Evolutionary conservation across 257 asterid genomes (phyloP).

Genomic region (Solanum raphanifolium): DNA sequence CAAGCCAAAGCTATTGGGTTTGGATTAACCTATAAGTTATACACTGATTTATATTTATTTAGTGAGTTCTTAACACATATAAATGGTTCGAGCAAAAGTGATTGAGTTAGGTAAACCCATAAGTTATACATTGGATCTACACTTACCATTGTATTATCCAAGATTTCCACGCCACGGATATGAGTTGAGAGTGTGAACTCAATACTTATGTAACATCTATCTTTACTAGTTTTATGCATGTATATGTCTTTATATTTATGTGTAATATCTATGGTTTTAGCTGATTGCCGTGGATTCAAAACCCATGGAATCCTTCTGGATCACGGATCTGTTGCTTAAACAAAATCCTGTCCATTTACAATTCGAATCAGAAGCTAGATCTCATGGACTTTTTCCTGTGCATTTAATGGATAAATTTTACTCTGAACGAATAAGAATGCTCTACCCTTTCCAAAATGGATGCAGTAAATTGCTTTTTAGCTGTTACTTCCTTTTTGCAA

Average conservation of each 20-base stretch:
- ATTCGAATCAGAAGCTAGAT: too few species aligned
- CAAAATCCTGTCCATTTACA: neutral
- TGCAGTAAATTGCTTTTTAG: neutral
- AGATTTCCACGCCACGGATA: neutral
- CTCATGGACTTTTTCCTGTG: too few species aligned
- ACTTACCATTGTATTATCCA: neutral
- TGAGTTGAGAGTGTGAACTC: too few species aligned
- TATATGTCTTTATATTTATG: neutral
- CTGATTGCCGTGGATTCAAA: neutral
- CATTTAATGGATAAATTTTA: neutral
- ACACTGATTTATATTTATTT: neutral
- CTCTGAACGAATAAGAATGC: neutral
- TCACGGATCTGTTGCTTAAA: neutral
- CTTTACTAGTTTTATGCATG: too few species aligned
- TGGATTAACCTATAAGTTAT: neutral
- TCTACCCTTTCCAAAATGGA: neutral
- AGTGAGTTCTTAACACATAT: neutral
- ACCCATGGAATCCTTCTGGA: neutral
- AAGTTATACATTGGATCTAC: neutral
- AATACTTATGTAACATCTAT: too few species aligned
- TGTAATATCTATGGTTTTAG: neutral
- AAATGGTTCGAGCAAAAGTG: neutral
- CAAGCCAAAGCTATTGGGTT: neutral
- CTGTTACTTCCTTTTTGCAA: neutral
- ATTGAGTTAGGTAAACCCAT: neutral